These are phyloP conservation scores for Blepharisma stoltei DNA, from an alignment of 73 alveolate species.

Conservation along the genomic window DNA sequence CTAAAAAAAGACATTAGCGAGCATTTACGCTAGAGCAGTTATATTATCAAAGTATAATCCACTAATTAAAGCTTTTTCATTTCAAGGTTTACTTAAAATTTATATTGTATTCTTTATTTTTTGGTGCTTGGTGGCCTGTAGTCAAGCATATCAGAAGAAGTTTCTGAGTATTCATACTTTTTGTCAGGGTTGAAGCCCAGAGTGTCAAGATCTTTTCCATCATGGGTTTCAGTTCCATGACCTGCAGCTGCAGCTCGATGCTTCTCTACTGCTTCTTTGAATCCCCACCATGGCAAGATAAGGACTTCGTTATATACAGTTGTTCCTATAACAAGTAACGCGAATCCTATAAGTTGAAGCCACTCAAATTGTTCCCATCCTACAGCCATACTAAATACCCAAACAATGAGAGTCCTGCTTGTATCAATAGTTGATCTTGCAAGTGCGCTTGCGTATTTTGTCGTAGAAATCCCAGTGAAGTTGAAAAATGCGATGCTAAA, in stretches of 20 bases:
- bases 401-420: conserved; percentile 76
- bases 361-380: conserved; percentile 61
- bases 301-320: conserved; percentile 55
- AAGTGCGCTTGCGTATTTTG: conserved; percentile 88
- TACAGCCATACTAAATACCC: conserved; percentile 71
- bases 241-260: not conserved
- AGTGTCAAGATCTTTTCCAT: not conserved
- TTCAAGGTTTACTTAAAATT: too few relatives aligned
- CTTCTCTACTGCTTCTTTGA: not conserved
- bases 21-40: too few relatives aligned
- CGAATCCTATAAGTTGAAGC: conserved; percentile 60
- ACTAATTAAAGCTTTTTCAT: too few relatives aligned
- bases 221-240: not conserved
- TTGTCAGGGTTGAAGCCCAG: too few relatives aligned
- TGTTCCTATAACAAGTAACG: conserved; percentile 44
- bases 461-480: conserved; percentile 81
- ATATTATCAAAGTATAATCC: too few relatives aligned
- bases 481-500: conserved; percentile 86
- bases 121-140: too few relatives aligned
- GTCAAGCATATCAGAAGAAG: too few relatives aligned
- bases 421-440: conserved; percentile 89
- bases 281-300: not conserved
- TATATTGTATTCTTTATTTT: too few relatives aligned
- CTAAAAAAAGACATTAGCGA: too few relatives aligned
- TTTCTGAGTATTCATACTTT: too few relatives aligned